Conservation (phyloP, 352 stramenopile species). For the Globisporangium takayamanum region DNA sequence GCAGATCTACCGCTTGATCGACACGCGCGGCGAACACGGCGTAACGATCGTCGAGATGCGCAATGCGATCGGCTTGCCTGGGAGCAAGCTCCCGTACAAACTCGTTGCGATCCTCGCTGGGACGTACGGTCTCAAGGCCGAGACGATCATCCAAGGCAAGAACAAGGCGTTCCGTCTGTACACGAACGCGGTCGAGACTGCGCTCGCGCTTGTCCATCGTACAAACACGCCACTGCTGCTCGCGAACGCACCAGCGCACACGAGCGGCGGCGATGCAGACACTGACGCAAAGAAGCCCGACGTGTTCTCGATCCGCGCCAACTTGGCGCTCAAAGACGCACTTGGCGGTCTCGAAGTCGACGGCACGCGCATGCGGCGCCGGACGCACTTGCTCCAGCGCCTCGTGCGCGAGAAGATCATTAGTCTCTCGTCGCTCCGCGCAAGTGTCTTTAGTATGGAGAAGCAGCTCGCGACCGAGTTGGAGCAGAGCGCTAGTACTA, state of each 20-base stretch:
- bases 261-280: background rate
- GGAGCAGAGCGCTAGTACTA: background rate
- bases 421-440: conserved; percentile 62
- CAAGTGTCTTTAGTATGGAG: conserved; percentile 78
- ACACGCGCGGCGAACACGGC: conserved; percentile 52
- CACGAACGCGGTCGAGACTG: conserved; percentile 12
- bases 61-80: conserved; percentile 61
- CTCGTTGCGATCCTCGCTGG: conserved; percentile 56
- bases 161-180: conserved; percentile 79
- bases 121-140: conserved; percentile 64
- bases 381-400: conserved; percentile 54
- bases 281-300: conserved; percentile 5
- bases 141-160: conserved; percentile 74
- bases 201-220: background rate
- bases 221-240: conserved; percentile 4
- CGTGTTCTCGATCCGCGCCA: conserved; percentile 38
- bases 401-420: conserved; percentile 70
- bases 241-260: conserved; percentile 1
- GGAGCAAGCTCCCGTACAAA: conserved; percentile 76
- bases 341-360: conserved; percentile 52
- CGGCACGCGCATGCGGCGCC: conserved; percentile 47
- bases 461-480: conserved; percentile 14
- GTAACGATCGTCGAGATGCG: conserved; percentile 72
- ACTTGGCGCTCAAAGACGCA: conserved; percentile 51
- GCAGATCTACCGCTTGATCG: conserved; percentile 71